phyloP scores from a whole-genome alignment of 306 rosid genomes.

The Oxytropis ochrocephala region DNA sequence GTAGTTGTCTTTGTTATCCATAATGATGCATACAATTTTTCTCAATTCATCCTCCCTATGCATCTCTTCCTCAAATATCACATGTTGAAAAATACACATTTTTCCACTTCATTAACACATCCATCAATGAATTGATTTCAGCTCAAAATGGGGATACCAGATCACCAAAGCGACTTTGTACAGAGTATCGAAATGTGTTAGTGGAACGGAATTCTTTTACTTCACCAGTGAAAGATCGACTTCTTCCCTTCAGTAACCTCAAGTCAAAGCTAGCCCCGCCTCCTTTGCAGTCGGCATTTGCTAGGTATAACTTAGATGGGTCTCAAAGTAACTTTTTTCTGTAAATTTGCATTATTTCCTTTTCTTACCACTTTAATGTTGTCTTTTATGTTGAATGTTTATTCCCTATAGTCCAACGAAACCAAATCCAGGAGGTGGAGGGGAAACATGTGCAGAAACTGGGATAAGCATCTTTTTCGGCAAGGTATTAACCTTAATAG shows the following conservation, averaged over 20 bases:
- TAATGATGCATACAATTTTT: neutral
- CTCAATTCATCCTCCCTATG: neutral
- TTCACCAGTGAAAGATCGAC: constrained; percentile 90
- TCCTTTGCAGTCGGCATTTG: constrained; percentile 94
- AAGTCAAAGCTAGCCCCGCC: constrained; percentile 82
- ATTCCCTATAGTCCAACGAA: constrained; percentile 78
- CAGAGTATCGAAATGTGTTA: constrained; percentile 60
- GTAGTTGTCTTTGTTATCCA: neutral
- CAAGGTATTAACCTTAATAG: constrained; percentile 50
- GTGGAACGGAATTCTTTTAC: constrained; percentile 75
- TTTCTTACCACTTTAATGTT: neutral
- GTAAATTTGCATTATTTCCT: constrained; percentile 9
- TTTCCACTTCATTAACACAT: constrained; percentile 1
- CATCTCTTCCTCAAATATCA: neutral
- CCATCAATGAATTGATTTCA: constrained; percentile 32
- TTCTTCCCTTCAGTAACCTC: constrained; percentile 52
- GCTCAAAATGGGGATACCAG: constrained; percentile 79
- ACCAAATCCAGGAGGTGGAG: constrained; percentile 98
- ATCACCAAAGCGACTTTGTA: constrained; percentile 76
- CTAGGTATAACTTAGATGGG: constrained; percentile 50
- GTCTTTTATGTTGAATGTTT: constrained; percentile 5
- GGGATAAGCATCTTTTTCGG: constrained; percentile 84
- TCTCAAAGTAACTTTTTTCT: constrained; percentile 1
- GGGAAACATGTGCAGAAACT: constrained; percentile 98
- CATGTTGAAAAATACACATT: constrained; percentile 6